These are phyloP conservation scores for Aaosphaeria pasadenensis DNA, from an alignment of 2,329 filamentous ascomycete species.

Conservation along the genomic window DNA sequence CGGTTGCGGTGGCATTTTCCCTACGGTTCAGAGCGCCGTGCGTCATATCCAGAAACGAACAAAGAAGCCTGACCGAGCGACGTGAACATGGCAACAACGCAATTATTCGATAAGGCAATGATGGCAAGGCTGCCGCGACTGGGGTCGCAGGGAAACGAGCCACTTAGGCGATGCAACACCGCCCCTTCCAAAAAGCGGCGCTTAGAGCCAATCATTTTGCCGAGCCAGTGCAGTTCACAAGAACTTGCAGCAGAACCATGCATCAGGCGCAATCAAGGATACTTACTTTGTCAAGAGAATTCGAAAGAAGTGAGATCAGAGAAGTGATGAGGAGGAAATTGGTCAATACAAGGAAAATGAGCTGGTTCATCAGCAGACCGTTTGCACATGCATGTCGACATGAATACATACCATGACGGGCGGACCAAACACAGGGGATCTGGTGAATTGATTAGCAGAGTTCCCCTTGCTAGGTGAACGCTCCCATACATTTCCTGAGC, in stretches of 20 bases:
- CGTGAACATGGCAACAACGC: conserved; percentile 2
- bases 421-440: conserved; percentile 51
- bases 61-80: conserved; percentile 1
- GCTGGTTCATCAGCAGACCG: conserved; percentile 38
- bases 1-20: not conserved
- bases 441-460: conserved; percentile 9
- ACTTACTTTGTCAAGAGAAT: conserved; percentile 63
- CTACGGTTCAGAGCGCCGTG: not conserved
- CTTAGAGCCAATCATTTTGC: conserved; percentile 22
- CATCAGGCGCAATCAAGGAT: conserved; percentile 1
- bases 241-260: not conserved
- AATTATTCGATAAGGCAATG: conserved; percentile 6
- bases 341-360: conserved; percentile 73
- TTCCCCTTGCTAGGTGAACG: too few species aligned
- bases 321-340: conserved; percentile 78
- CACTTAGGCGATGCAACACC: not conserved
- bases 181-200: conserved; percentile 1
- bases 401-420: conserved; percentile 47
- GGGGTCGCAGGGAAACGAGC: conserved; percentile 10
- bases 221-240: conserved; percentile 8
- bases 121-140: conserved; percentile 10
- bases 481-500: conserved; percentile 42
- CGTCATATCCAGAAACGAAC: not conserved
- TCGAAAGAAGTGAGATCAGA: conserved; percentile 73
- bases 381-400: conserved; percentile 5